Base-by-base conservation (phyloP, 495 filamentous ascomycete genomes). In the Neurospora intermedia region DNA sequence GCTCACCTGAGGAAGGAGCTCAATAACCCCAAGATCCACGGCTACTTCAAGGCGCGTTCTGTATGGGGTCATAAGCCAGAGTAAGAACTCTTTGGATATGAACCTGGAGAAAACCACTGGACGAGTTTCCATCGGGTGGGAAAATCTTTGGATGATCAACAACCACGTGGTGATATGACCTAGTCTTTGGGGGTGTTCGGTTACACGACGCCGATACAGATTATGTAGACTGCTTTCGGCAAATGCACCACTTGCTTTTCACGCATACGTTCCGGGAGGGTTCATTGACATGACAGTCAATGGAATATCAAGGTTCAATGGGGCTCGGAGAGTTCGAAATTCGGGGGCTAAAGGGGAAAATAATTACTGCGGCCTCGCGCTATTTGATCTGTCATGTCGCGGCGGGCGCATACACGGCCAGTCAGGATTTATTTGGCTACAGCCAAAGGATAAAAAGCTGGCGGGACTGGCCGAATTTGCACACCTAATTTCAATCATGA, bases 31-130 rank as follows among this genome's bases (percentile, higher is more conserved):
- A 69, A 79, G 38, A 40, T 72, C 40, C 81, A 83, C 66, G 69
- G 70, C 15, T 81, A 81, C 27, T 80, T 78, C 45, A 72, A 70
- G 13, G 77, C 77, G 69, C 78, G 76, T 42, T 74, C 81, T 38
- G 75, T 83, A 6, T 77, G 78, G 73, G 82, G 76, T 13, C 77
- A 78, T 27, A 84, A 84, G 74, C 82, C 82, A 3, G 39, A 73
- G 20, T 54, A 59, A 23, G 39, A 15, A 45, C 2, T 20, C 48
- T 15, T 0, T 0, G 11, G 20, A 59, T 10, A 59, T 15, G 2
- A 11, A 11, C 6, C 1, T 1, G 43, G 7, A 59, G 20, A 27
- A 13, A 27, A 15, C 11, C 20, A 59, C 0, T 15, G 23, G 48
- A 27, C 20, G 20, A 59, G 4, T 15, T 27, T 1, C 6, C 1